Evolutionary conservation across 345 rosid species (phyloP), one percentile per base, ranked within the genome.

Genomic region (Arabis alpina): DNA sequence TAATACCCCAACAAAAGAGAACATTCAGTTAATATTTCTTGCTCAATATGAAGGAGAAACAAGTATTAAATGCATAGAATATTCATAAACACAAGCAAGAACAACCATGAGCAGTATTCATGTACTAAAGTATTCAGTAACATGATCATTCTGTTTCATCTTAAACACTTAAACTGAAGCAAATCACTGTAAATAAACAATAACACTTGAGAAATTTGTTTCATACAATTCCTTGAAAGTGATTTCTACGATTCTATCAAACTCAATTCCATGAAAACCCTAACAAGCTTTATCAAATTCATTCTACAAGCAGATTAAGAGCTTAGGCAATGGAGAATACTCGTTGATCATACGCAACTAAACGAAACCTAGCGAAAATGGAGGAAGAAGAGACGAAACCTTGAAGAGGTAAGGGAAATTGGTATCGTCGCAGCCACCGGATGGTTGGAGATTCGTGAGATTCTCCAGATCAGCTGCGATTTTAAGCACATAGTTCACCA

Each of bases 401-500:
- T 90, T 90, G 89, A 93, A 88, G 76, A 90, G 72, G 79, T 79
- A 93, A 73, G 87, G 71, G 85, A 93, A 93, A 71, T 73, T 47
- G 40, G 90, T 71, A 80, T 88, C 97, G 57, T 93, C 92, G 75
- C 92, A 87, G 77, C 97, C 92, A 54, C 85, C 92, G 11, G 82
- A 83, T 28, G 97, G 98, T 70, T 90, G 88, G 63, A 93, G 90
- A 53, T 77, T 72, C 12, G 96, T 82, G 67, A 93, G 84, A 70
- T 82, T 93, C 80, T 90, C 91, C 47, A 93, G 87, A 36, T 90
- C 92, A 58, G 92, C 93, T 37, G 83, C 74, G 70, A 93, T 84
- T 91, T 80, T 77, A 8, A 90, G 90, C 86, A 82, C 39, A 82
- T 58, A 81, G 73, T 90, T 90, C 93, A 93, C 97, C 98, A 93